Percentiles rank a stretch among this genome's conserved stretches.
Evolutionary conservation across 176 grass and related monocot genomes (phyloP).

Genomic region (Aegilops umbellulata): DNA sequence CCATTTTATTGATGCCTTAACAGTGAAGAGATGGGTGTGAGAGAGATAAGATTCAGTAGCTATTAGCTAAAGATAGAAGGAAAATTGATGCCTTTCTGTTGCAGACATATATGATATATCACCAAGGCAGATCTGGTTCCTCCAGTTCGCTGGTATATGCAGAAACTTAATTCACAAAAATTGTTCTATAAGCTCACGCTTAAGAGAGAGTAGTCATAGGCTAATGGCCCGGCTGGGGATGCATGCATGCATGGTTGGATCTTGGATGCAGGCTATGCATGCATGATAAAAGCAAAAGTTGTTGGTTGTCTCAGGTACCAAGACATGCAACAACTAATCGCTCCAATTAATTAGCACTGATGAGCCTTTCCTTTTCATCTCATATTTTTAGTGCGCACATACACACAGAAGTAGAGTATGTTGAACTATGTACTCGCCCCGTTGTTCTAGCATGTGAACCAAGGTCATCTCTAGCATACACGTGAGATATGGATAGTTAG

Average conservation of each 20-base stretch:
- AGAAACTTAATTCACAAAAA: background rate
- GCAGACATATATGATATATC: background rate
- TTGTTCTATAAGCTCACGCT: background rate
- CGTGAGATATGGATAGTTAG: background rate
- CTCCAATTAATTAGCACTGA: background rate
- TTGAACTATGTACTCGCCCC: too few species aligned
- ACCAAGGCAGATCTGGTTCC: background rate
- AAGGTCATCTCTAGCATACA: background rate
- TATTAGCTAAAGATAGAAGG: background rate
- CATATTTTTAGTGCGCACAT: constrained; percentile 1
- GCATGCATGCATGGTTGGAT: background rate
- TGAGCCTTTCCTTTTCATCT: background rate
- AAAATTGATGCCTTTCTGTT: background rate
- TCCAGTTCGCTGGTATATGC: background rate
- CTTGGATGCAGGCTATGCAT: constrained; percentile 1
- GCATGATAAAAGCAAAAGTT: constrained; percentile 27
- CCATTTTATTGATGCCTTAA: background rate
- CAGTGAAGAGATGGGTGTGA: background rate
- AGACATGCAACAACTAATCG: background rate
- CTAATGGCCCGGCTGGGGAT: background rate
- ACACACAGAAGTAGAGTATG: background rate
- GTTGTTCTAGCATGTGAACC: too few species aligned
- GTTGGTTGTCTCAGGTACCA: constrained; percentile 17
- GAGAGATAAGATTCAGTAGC: background rate
- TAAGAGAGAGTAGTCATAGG: background rate